phyloP scores from a whole-genome alignment of 495 filamentous ascomycete species.

The Viridothelium virens region DNA sequence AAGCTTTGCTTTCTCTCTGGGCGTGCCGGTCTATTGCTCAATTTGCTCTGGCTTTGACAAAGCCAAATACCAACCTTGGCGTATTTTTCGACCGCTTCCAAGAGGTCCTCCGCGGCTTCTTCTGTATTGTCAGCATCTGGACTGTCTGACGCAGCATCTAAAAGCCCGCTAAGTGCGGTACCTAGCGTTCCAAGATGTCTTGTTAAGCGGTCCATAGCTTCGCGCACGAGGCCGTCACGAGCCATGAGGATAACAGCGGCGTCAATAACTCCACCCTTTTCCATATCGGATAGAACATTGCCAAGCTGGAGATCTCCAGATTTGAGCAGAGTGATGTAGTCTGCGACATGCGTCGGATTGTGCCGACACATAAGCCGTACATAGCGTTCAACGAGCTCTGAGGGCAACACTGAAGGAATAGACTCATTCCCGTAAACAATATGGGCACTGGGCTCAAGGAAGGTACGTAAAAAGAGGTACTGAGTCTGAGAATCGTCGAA shows the following conservation, averaged over 20 bases:
- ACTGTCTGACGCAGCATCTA: constrained; percentile 47
- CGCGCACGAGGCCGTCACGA: constrained; percentile 73
- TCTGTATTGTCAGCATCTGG: constrained; percentile 48
- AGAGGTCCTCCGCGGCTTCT: constrained; percentile 53
- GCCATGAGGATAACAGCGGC: constrained; percentile 88
- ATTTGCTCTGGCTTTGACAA: constrained; percentile 71
- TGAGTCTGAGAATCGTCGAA: constrained; percentile 56
- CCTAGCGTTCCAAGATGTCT: constrained; percentile 71
- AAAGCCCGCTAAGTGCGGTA: constrained; percentile 65
- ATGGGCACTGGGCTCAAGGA: constrained; percentile 60
- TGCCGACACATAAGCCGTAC: constrained; percentile 84
- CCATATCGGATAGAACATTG: constrained; percentile 75
- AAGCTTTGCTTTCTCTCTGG: constrained; percentile 40
- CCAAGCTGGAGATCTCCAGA: constrained; percentile 75
- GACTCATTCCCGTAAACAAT: neutral
- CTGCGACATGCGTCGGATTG: constrained; percentile 71
- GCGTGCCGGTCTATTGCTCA: constrained; percentile 21
- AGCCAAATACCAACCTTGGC: constrained; percentile 88
- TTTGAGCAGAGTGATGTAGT: constrained; percentile 71
- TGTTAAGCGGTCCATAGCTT: constrained; percentile 77
- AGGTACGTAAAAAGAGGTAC: constrained; percentile 67
- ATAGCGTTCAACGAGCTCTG: constrained; percentile 69
- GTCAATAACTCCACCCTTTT: constrained; percentile 82
- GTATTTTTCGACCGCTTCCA: constrained; percentile 79
- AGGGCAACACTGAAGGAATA: constrained; percentile 3